phyloP scores from a whole-genome alignment of 352 stramenopile genomes.

The Globisporangium rhizosaccharum region DNA sequence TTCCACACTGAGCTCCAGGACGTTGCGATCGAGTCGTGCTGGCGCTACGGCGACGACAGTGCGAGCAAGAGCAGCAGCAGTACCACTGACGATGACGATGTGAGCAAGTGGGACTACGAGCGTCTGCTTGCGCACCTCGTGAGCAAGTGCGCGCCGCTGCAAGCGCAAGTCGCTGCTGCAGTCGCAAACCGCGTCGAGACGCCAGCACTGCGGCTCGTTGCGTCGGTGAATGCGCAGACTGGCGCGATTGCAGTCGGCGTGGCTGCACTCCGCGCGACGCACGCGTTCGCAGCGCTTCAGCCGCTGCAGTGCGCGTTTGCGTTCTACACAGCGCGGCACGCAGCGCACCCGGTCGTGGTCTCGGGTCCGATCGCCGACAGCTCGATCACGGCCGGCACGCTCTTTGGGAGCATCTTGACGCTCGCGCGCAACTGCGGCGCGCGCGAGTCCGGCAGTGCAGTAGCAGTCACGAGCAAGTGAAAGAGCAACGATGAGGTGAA shows the following conservation, averaged over 20 bases:
- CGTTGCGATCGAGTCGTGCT: conserved; percentile 49
- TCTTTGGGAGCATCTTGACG: conserved; percentile 74
- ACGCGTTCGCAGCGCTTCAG: conserved; percentile 62
- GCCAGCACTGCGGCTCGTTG: conserved; percentile 47
- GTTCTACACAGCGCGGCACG: conserved; percentile 75
- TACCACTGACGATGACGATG: conserved; percentile 4
- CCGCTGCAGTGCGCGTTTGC: conserved; percentile 67
- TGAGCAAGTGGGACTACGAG: conserved; percentile 47
- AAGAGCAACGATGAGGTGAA: too few species aligned
- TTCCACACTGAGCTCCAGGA: conserved; percentile 76
- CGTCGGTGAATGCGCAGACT: conserved; percentile 38
- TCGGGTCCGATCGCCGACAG: conserved; percentile 72
- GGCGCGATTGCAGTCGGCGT: conserved; percentile 50
- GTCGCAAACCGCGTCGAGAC: conserved; percentile 18
- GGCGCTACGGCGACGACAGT: conserved; percentile 19
- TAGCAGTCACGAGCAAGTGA: not conserved
- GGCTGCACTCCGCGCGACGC: conserved; percentile 28
- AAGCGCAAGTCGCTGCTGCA: conserved; percentile 30
- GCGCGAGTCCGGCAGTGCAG: conserved; percentile 19
- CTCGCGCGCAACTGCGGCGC: conserved; percentile 69
- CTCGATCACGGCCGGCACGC: conserved; percentile 67
- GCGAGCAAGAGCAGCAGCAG: conserved; percentile 6
- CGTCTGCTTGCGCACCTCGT: conserved; percentile 54
- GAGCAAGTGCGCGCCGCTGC: conserved; percentile 28
- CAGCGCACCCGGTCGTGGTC: conserved; percentile 68